Evolutionary conservation across 2,329 filamentous ascomycete genomes (phyloP).

Genomic region (Botrytis deweyae): DNA sequence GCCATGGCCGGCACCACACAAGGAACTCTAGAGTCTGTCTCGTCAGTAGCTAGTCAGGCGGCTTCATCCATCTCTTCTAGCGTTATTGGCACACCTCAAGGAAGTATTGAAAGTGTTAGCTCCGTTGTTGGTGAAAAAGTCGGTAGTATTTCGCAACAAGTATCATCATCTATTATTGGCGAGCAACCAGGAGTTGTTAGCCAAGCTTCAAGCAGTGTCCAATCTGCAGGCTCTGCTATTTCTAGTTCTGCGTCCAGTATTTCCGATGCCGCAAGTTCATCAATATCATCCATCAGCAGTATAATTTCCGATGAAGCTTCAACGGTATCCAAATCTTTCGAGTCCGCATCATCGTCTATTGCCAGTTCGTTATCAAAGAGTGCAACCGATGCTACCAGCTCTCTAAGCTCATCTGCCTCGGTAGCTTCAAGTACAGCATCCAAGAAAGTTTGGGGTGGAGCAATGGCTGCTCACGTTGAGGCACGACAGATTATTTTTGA

Average conservation of each 20-base stretch:
- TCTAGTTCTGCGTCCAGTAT: slow-evolving; percentile 32
- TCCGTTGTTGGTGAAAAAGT: slow-evolving; percentile 31
- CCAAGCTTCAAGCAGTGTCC: slow-evolving; percentile 36
- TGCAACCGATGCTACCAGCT: slow-evolving; percentile 34
- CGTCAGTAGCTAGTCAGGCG: slow-evolving; percentile 31
- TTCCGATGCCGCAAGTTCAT: slow-evolving; percentile 32
- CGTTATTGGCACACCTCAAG: slow-evolving; percentile 33
- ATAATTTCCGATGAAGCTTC: slow-evolving; percentile 27
- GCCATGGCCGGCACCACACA: slow-evolving; percentile 33
- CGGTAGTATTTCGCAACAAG: slow-evolving; percentile 32
- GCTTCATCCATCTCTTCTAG: slow-evolving; percentile 31
- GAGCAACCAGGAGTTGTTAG: slow-evolving; percentile 31
- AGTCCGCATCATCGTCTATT: slow-evolving; percentile 37
- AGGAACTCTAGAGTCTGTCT: slow-evolving; percentile 34
- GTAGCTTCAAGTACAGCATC: slow-evolving; percentile 38
- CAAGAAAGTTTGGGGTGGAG: slow-evolving; percentile 51
- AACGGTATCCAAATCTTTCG: slow-evolving; percentile 31
- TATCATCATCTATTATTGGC: slow-evolving; percentile 32
- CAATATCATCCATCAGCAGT: slow-evolving; percentile 29
- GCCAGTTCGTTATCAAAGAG: slow-evolving; percentile 40
- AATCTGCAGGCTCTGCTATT: slow-evolving; percentile 33
- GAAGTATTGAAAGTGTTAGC: slow-evolving; percentile 33
- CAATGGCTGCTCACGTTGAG: slow-evolving; percentile 44
- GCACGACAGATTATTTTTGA: slow-evolving; percentile 49
- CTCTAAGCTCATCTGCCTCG: slow-evolving; percentile 33